Conservation (phyloP, 192 early-diverging fungal species). For the Coemansia sp. region DNA sequence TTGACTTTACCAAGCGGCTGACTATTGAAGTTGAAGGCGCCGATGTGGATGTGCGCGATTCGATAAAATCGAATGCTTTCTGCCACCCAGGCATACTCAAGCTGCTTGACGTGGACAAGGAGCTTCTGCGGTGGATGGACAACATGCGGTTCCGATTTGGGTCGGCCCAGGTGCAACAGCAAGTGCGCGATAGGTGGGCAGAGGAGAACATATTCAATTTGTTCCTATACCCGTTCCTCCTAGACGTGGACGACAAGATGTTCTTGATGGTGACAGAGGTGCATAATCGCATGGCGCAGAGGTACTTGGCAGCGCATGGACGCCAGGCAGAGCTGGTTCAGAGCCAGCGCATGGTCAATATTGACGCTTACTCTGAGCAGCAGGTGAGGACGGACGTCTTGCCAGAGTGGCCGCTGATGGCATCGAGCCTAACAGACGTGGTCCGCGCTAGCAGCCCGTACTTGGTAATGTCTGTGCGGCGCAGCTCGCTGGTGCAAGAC, state of each 20-base stretch:
- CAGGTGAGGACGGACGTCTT: slow-evolving; percentile 13
- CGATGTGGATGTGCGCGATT: neutral
- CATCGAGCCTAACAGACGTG: slow-evolving; percentile 16
- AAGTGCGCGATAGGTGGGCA: neutral
- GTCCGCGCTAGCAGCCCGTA: slow-evolving; percentile 56
- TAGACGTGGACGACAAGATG: slow-evolving; percentile 15
- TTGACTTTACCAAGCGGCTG: slow-evolving; percentile 5
- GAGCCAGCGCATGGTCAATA: slow-evolving; percentile 34
- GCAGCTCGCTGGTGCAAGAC: slow-evolving; percentile 71
- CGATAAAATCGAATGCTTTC: slow-evolving; percentile 10
- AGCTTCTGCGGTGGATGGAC: slow-evolving; percentile 33
- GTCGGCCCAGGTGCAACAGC: neutral
- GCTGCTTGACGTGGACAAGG: slow-evolving; percentile 23
- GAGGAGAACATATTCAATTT: slow-evolving; percentile 25
- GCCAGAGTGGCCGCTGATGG: slow-evolving; percentile 40
- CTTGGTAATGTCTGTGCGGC: slow-evolving; percentile 73
- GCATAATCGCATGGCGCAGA: slow-evolving; percentile 27
- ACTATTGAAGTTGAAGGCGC: too few species aligned
- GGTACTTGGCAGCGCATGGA: slow-evolving; percentile 37
- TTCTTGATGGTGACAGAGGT: slow-evolving; percentile 21
- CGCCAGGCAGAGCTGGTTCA: slow-evolving; percentile 37
- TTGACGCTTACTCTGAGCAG: slow-evolving; percentile 36
- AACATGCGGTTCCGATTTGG: slow-evolving; percentile 15
- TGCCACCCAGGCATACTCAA: slow-evolving; percentile 4
- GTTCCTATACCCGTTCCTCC: slow-evolving; percentile 43